Conservation (phyloP, 2,329 filamentous ascomycete genomes). For the Botrytis elliptica region DNA sequence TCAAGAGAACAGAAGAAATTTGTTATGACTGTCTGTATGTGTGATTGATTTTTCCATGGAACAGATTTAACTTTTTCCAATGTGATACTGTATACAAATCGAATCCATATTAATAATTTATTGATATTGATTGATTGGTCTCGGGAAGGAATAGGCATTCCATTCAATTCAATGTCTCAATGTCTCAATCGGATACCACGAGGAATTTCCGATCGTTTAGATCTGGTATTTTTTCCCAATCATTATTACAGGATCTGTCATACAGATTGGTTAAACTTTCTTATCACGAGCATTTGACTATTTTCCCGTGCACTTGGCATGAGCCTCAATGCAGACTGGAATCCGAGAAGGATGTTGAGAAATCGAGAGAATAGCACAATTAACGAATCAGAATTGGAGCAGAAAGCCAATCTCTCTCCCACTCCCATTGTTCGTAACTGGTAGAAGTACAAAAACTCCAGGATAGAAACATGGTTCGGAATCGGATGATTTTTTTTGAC, state of each 20-base stretch:
- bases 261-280: neutral
- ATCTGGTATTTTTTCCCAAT: neutral
- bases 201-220: neutral
- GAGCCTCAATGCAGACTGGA: neutral
- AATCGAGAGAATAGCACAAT: neutral
- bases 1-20: neutral
- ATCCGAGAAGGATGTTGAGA: neutral
- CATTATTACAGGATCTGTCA: neutral
- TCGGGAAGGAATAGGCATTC: conserved; percentile 3
- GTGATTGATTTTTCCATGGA: neutral
- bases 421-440: neutral
- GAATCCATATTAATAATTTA: neutral
- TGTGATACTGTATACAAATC: neutral
- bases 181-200: conserved; percentile 8
- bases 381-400: neutral
- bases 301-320: neutral
- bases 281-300: neutral
- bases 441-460: neutral
- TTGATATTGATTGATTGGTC: conserved; percentile 8
- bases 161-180: neutral
- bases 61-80: neutral
- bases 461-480: neutral
- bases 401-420: neutral
- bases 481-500: neutral
- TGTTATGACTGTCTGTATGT: neutral